Evolutionary conservation across 2,329 filamentous ascomycete genomes (phyloP).

Genomic region (Thermomyces lanuginosus): DNA sequence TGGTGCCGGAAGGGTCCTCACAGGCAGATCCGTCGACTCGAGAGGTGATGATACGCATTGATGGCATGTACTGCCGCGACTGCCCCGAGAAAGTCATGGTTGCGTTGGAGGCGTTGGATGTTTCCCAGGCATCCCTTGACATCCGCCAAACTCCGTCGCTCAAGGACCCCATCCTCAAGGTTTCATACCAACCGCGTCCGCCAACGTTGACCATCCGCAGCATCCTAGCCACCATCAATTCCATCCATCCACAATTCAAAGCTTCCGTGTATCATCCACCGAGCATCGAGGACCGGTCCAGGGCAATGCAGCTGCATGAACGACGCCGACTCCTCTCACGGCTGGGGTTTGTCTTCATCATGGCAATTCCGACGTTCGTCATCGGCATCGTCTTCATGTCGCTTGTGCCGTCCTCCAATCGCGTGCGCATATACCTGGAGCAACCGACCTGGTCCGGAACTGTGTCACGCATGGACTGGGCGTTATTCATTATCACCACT

Average conservation of each 20-base stretch:
- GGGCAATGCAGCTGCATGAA: slow-evolving; percentile 53
- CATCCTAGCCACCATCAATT: slow-evolving; percentile 52
- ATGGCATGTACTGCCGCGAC: slow-evolving; percentile 60
- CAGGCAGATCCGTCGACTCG: slow-evolving; percentile 26
- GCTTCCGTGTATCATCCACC: slow-evolving; percentile 63
- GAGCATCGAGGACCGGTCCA: slow-evolving; percentile 67
- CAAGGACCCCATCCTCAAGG: slow-evolving; percentile 48
- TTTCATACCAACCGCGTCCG: slow-evolving; percentile 53
- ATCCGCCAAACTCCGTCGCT: slow-evolving; percentile 34
- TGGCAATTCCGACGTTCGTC: slow-evolving; percentile 68
- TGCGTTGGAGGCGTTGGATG: slow-evolving; percentile 26
- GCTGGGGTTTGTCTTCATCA: slow-evolving; percentile 49
- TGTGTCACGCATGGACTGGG: slow-evolving; percentile 60
- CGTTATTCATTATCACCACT: slow-evolving; percentile 65
- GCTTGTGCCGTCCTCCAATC: slow-evolving; percentile 46
- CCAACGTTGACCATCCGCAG: slow-evolving; percentile 59
- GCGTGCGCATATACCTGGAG: slow-evolving; percentile 50
- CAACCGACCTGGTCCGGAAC: slow-evolving; percentile 50
- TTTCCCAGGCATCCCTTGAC: slow-evolving; percentile 23
- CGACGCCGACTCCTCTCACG: slow-evolving; percentile 52
- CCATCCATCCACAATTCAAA: slow-evolving; percentile 47
- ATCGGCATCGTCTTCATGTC: slow-evolving; percentile 88
- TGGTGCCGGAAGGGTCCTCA: slow-evolving; percentile 16
- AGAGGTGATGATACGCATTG: slow-evolving; percentile 47
- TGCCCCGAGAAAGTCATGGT: slow-evolving; percentile 39